Conservation (phyloP, 179 eudicot species). For the Camellia oleifera region DNA sequence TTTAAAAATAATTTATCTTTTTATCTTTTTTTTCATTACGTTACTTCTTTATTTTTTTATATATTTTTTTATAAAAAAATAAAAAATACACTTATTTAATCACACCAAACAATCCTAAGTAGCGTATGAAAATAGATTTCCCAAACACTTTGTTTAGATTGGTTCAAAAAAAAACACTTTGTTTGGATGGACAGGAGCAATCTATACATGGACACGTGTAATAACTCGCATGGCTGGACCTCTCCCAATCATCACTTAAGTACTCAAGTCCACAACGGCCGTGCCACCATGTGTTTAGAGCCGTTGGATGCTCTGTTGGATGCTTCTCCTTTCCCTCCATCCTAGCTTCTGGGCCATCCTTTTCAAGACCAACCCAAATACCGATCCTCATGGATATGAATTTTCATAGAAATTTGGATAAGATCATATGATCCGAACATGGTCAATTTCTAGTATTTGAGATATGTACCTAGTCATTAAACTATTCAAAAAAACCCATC, state of each 20-base stretch:
- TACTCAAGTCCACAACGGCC: background rate
- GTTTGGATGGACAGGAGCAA: background rate
- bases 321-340: background rate
- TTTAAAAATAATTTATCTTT: too few species aligned
- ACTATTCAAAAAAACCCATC: background rate
- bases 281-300: background rate
- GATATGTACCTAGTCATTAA: background rate
- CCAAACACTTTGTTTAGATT: too few species aligned
- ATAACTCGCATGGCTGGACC: background rate
- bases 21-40: too few species aligned
- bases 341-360: background rate
- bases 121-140: too few species aligned
- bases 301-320: slow-evolving; percentile 15
- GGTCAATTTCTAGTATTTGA: background rate
- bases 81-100: too few species aligned
- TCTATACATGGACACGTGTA: background rate
- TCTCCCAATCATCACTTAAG: background rate
- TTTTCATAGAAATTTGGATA: slow-evolving; percentile 1
- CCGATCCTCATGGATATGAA: background rate
- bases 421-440: background rate
- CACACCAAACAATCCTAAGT: too few species aligned
- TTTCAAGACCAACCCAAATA: background rate
- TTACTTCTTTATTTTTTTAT: too few species aligned
- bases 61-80: too few species aligned
- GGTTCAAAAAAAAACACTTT: too few species aligned